Evolutionary conservation across 148 eudicot genomes (phyloP), one percentile per base, ranked within the genome.

Genomic region (Oxyria digyna): DNA sequence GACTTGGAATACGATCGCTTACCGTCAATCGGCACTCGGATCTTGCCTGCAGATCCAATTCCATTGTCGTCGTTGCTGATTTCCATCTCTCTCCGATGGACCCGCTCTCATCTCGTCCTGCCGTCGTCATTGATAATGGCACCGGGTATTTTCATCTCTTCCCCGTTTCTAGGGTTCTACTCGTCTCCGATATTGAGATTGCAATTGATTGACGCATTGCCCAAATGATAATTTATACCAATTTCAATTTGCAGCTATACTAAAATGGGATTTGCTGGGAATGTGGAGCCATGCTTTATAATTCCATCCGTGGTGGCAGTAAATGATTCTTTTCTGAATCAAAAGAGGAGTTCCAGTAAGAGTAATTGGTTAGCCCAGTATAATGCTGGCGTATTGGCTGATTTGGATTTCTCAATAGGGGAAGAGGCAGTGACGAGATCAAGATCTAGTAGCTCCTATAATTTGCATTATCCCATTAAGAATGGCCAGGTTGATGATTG

Each of bases 371-470:
- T 85, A 70, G 80, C 86, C 48, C 96, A 93, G 68, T 84, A 89
- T 67, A 89, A 86, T 74, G 98, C 98, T 20, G 95, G 98, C 37
- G 96, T 93, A n/a, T 86, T 93, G 98, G 98, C 98, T 29, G 98
- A 93, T 83, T 82, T 93, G 52, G 96, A 93, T 80, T 93, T 86
- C 68, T 89, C 75, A 70, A 88, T 93, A 27, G 98, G 98, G 31
- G 96, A 93, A 12, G 96, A 93, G 70, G 98, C 90, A 52, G 59
- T 86, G 46, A 70, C 87, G 38, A 89, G 85, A 85, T 87, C 98
- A 70, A 82, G 84, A 82, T 87, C 91, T 75, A 93, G 85, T 80
- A 84, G 78, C 73, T 78, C 78, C 41, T 90, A 93, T 62, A 90
- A 82, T 73, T 82, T 89, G 59, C 85, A 79, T 68, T 79, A 85